Conservation (phyloP, 306 rosid species). For the Vigna mungo region DNA sequence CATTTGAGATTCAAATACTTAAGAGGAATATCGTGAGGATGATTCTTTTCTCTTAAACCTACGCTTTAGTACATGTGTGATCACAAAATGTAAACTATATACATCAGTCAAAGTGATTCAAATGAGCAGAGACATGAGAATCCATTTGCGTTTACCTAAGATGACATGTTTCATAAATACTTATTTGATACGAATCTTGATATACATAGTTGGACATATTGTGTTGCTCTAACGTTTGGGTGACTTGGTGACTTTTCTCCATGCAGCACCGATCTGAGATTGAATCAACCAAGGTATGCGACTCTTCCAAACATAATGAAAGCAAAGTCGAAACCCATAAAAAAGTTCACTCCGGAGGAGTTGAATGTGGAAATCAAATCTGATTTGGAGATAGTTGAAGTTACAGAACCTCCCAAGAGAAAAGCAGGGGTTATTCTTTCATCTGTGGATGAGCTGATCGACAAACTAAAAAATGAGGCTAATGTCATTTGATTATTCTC, state of each 20-base stretch:
- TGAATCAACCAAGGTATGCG: constrained; percentile 94
- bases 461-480: constrained; percentile 87
- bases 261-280: constrained; percentile 89
- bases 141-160: neutral
- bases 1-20: neutral
- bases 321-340: constrained; percentile 84
- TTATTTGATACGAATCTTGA: neutral
- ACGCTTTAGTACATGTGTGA: constrained; percentile 1
- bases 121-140: neutral
- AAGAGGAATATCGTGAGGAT: neutral
- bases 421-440: constrained; percentile 83
- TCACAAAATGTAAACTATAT: neutral
- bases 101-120: neutral
- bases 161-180: neutral
- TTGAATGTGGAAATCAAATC: constrained; percentile 77
- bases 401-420: constrained; percentile 93
- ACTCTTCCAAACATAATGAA: constrained; percentile 99
- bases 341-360: constrained; percentile 73
- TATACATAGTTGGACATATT: too few relatives aligned
- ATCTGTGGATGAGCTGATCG: constrained; percentile 88
- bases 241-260: neutral
- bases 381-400: constrained; percentile 78
- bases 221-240: neutral
- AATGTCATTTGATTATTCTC: constrained; percentile 62
- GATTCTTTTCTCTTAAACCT: neutral